Conservation (phyloP, 441 rosid species). For the Dalechampia spathulata region DNA sequence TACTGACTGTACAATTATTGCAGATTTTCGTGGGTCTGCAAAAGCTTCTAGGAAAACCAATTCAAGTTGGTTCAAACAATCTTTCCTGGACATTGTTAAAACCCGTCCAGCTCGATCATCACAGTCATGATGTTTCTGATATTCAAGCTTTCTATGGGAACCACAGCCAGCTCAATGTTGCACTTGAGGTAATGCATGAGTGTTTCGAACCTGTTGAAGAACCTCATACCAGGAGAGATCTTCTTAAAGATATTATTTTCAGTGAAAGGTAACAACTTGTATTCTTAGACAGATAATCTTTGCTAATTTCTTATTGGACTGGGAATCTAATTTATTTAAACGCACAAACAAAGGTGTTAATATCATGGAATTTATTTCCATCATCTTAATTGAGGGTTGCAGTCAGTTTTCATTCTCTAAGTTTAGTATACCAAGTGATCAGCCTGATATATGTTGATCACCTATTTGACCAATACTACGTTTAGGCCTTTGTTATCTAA, state of each 20-base stretch:
- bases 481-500: not conserved
- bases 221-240: slow-evolving; percentile 46
- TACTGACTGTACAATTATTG: too few relatives aligned
- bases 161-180: slow-evolving; percentile 56
- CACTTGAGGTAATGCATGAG: slow-evolving; percentile 76
- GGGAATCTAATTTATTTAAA: not conserved
- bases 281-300: not conserved
- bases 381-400: too few relatives aligned
- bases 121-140: slow-evolving; percentile 18
- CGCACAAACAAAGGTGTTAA: not conserved
- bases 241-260: slow-evolving; percentile 65
- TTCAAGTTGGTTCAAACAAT: slow-evolving; percentile 30
- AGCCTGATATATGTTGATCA: not conserved
- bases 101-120: slow-evolving; percentile 20
- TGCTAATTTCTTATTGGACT: not conserved
- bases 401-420: too few relatives aligned
- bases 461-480: not conserved
- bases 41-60: slow-evolving; percentile 9
- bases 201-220: slow-evolving; percentile 70
- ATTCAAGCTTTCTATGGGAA: slow-evolving; percentile 37
- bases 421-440: not conserved
- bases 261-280: slow-evolving; percentile 43
- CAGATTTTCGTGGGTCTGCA: not conserved
- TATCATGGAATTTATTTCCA: too few relatives aligned
- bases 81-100: slow-evolving; percentile 69